phyloP scores from a whole-genome alignment of 192 early-diverging fungal genomes.

The Coemansia sp. region DNA sequence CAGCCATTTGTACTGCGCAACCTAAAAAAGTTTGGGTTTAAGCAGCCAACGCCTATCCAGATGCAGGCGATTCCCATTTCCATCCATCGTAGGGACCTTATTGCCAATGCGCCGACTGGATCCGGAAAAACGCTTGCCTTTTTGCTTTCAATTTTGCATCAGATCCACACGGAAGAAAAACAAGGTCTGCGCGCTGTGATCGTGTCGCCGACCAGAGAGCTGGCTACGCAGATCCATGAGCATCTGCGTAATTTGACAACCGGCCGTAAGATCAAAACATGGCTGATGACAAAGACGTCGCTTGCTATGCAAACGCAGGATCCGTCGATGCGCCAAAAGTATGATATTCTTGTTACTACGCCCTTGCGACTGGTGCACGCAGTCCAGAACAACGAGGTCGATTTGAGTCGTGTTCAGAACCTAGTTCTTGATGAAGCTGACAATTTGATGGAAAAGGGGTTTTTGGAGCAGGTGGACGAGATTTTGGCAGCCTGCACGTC shows the following conservation, averaged over 20 bases:
- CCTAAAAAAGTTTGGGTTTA: constrained; percentile 66
- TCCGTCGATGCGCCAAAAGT: constrained; percentile 68
- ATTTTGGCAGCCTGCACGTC: constrained; percentile 84
- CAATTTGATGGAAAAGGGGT: constrained; percentile 77
- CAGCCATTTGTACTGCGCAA: constrained; percentile 74
- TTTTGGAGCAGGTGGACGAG: constrained; percentile 85
- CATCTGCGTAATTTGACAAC: constrained; percentile 73
- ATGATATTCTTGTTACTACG: constrained; percentile 91
- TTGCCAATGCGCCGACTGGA: constrained; percentile 96
- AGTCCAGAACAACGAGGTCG: constrained; percentile 74
- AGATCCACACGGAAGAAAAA: constrained; percentile 76
- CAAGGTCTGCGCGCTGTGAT: constrained; percentile 85
- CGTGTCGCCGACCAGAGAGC: constrained; percentile 92
- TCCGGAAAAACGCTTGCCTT: constrained; percentile 98
- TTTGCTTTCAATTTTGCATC: constrained; percentile 85
- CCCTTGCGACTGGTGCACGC: constrained; percentile 90
- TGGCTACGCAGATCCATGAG: constrained; percentile 85
- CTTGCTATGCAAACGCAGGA: constrained; percentile 66
- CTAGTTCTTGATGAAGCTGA: constrained; percentile 86
- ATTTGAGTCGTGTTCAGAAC: constrained; percentile 71
- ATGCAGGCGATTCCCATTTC: constrained; percentile 91
- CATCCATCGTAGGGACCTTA: constrained; percentile 88
- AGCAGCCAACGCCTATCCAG: constrained; percentile 85
- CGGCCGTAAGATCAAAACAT: constrained; percentile 77
- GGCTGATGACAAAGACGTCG: constrained; percentile 82